A percentile compares a stretch with the other conserved stretches of the same genome.
These are phyloP conservation scores for Fusarium azukiicola DNA, from an alignment of 2,329 filamentous ascomycete species.

Conservation along the genomic window DNA sequence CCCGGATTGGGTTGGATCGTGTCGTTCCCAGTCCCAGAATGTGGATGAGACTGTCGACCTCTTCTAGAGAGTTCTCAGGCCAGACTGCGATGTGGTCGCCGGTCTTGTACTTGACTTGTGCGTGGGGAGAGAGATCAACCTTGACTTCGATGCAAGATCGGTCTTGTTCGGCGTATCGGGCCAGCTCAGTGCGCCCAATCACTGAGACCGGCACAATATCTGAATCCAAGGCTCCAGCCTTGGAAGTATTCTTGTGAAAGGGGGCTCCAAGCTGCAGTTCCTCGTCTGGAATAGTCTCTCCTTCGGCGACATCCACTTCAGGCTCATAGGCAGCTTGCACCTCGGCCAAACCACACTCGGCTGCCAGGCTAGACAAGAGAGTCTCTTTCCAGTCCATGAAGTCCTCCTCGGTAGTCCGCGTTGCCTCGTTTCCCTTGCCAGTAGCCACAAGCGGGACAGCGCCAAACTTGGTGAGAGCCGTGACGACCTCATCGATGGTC, in stretches of 20 bases:
- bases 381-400: constrained; percentile 16
- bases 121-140: background rate
- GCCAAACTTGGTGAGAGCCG: background rate
- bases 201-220: constrained; percentile 31
- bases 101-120: background rate
- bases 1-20: background rate
- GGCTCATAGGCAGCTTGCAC: background rate
- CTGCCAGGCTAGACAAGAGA: background rate
- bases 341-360: background rate
- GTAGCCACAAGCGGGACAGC: background rate
- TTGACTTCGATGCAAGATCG: constrained; percentile 32
- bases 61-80: background rate
- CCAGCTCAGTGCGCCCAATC: background rate
- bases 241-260: constrained; percentile 15
- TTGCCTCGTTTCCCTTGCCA: background rate
- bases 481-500: background rate
- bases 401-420: background rate
- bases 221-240: background rate
- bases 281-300: constrained; percentile 12
- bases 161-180: background rate
- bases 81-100: background rate
- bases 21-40: background rate
- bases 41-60: background rate
- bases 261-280: constrained; percentile 18
- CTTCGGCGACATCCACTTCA: background rate